Conservation (phyloP, 768 basidiomycete genomes). For the Naematelia encephala region DNA sequence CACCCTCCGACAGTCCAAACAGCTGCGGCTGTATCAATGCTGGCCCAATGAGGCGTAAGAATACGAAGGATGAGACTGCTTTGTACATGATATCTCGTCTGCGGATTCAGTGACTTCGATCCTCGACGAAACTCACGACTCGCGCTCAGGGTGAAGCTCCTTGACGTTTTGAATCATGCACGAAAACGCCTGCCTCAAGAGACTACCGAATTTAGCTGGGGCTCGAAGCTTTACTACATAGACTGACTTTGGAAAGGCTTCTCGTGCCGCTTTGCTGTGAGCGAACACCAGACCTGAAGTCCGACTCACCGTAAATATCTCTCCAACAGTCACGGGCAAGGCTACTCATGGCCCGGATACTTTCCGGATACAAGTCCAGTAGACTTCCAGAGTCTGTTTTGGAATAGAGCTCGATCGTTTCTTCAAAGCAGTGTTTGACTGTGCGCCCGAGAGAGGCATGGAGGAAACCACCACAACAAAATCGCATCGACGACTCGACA, state of each 20-base stretch:
- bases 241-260: slow-evolving; percentile 19
- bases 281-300: neutral
- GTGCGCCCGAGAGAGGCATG: slow-evolving; percentile 15
- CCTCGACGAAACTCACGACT: neutral
- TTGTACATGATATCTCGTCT: slow-evolving; percentile 13
- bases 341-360: slow-evolving; percentile 1
- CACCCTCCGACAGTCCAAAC: slow-evolving; percentile 17
- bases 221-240: neutral
- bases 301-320: slow-evolving; percentile 19
- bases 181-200: slow-evolving; percentile 14
- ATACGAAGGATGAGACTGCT: slow-evolving; percentile 14
- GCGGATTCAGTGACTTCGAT: neutral
- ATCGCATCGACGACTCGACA: slow-evolving; percentile 21
- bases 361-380: neutral
- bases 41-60: slow-evolving; percentile 28
- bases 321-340: slow-evolving; percentile 15
- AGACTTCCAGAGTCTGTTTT: neutral
- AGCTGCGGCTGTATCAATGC: slow-evolving; percentile 29
- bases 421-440: neutral
- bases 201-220: slow-evolving; percentile 1
- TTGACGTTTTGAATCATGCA: slow-evolving; percentile 16
- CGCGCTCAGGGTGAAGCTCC: slow-evolving; percentile 9
- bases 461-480: slow-evolving; percentile 15
- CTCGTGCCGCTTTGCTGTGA: slow-evolving; percentile 9
- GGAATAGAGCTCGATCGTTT: neutral